Evolutionary conservation across 371 early-diverging fungal species (phyloP), one percentile per base, ranked within the genome.

Genomic region (Blakeslea trispora): DNA sequence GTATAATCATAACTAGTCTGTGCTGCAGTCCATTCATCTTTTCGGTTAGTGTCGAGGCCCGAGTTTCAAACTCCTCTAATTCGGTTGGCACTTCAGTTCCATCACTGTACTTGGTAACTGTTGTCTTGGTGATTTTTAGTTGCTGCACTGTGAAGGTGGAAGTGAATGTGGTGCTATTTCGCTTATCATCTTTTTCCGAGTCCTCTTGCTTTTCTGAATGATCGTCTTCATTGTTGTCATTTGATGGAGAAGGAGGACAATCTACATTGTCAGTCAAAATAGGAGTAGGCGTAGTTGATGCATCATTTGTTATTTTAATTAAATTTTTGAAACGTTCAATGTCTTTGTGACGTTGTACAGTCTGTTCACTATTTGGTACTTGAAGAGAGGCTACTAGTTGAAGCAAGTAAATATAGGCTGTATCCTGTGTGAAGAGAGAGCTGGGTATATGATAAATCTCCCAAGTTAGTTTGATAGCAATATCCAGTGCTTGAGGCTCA

Each of bases 111-210:
- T 51, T 61, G 5, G 46, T 44, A 0, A 52, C 45, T 1, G 72
- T 70, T 2, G 72, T 70, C 43, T 69, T 72, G 35, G 75, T 75
- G n/a, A 72, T 46, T 9, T 56, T 62, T 14, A 70, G 34, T 40
- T 75, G 72, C 41, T 74, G 74, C 17, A 66, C 41, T 10, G 70
- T 63, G 49, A 63, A 69, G 0, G 75, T 75, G 5, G 72, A 65
- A 0, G 72, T 75, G 5, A 54, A 40, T 14, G 72, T 72, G 11
- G 61, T 63, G 3, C 42, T 59, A 15, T 22, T 56, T 5, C 15
- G 58, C 15, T 42, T 19, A 7, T 37, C 39, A 23, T 44, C 32
- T 4, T 19, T 37, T n/a, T n/a, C n/a, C n/a, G n/a, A n/a, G n/a
- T n/a, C n/a, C n/a, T n/a, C n/a, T 17, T 56, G 37, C 4, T 49